phyloP scores from a whole-genome alignment of 305 asterid species.

The Fraxinus paxiana region DNA sequence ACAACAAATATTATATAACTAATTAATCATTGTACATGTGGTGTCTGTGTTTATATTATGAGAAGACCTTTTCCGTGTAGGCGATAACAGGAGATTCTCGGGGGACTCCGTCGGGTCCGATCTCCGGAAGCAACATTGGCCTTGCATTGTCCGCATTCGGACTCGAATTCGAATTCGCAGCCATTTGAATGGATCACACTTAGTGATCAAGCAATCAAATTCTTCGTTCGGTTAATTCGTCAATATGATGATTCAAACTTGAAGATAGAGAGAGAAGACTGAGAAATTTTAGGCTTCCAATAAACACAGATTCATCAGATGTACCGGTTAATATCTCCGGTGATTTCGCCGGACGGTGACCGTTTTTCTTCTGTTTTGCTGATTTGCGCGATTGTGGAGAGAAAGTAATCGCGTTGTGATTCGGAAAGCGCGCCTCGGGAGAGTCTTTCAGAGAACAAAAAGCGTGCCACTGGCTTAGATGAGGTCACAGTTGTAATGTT shows the following conservation, averaged over 20 bases:
- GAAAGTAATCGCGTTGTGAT: neutral
- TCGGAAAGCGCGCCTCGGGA: neutral
- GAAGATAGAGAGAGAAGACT: neutral
- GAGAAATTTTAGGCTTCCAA: neutral
- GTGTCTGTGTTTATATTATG: neutral
- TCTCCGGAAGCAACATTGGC: slow-evolving; percentile 29
- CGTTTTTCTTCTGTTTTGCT: neutral
- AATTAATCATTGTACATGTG: neutral
- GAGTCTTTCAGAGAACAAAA: neutral
- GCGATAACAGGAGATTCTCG: slow-evolving; percentile 40
- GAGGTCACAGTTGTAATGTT: neutral
- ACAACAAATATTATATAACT: neutral
- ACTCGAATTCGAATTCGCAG: slow-evolving; percentile 8
- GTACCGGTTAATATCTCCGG: neutral
- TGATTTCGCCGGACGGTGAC: neutral
- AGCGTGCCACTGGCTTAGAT: neutral
- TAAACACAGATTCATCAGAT: neutral
- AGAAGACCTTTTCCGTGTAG: slow-evolving; percentile 40
- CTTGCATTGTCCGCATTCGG: slow-evolving; percentile 12
- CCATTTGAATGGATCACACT: slow-evolving; percentile 13
- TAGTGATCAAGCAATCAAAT: neutral
- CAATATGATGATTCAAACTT: neutral
- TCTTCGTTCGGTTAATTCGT: neutral
- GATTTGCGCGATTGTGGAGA: neutral
- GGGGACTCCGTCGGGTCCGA: slow-evolving; percentile 46